Percentiles rank a stretch among this genome's conserved stretches.
Evolutionary conservation across 2,329 filamentous ascomycete species (phyloP).

Genomic region (Ambrosiella beaveri): DNA sequence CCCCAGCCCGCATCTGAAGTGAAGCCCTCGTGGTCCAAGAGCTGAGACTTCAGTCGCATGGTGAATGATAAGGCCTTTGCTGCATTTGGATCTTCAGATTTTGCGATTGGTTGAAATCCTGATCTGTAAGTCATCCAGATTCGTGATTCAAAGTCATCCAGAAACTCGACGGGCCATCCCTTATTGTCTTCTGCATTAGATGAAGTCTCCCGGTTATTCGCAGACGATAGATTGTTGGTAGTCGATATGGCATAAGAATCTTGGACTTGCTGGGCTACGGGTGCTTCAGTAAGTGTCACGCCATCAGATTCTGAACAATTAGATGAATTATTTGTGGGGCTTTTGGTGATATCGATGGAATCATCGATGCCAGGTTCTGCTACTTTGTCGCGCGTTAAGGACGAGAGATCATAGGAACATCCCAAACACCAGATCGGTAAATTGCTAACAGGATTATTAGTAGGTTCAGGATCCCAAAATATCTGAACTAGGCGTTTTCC

Average conservation of each 20-base stretch:
- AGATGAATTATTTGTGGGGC: too few species aligned
- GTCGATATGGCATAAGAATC: slow-evolving; percentile 21
- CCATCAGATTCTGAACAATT: too few species aligned
- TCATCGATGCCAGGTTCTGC: too few species aligned
- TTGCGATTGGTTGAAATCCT: slow-evolving; percentile 67
- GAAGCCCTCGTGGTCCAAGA: slow-evolving; percentile 67
- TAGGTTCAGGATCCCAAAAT: slow-evolving; percentile 80
- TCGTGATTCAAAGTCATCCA: slow-evolving; percentile 82
- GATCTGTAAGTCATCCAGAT: slow-evolving; percentile 96
- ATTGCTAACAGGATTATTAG: slow-evolving; percentile 52
- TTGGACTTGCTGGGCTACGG: too few species aligned
- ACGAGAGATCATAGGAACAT: slow-evolving; percentile 29
- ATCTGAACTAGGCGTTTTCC: slow-evolving; percentile 73
- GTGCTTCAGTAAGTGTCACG: too few species aligned
- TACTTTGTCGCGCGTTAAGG: background rate
- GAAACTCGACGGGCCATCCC: slow-evolving; percentile 70
- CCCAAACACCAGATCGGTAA: slow-evolving; percentile 73
- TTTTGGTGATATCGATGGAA: too few species aligned
- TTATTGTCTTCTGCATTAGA: slow-evolving; percentile 20
- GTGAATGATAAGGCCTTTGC: slow-evolving; percentile 57
- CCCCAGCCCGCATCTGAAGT: slow-evolving; percentile 93
- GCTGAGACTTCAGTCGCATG: slow-evolving; percentile 65
- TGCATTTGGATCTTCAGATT: slow-evolving; percentile 57
- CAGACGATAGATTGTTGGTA: slow-evolving; percentile 35
- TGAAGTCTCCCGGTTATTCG: slow-evolving; percentile 28